Base-by-base conservation (phyloP, 1,284 basidiomycete species). In the Tilletia indica region DNA sequence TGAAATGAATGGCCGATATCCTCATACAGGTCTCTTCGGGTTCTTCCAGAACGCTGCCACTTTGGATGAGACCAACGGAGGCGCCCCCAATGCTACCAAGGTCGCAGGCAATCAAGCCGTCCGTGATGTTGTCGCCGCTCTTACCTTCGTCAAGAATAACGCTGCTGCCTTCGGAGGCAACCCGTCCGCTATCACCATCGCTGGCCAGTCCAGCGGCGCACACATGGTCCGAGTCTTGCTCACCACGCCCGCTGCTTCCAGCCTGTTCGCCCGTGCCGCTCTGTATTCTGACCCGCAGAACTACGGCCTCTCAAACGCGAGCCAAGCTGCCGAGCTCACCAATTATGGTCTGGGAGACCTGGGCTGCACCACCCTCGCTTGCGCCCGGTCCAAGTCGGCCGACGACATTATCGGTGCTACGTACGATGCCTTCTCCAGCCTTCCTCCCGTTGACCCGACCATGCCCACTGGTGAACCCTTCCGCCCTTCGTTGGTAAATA, bases 161-260 rank as follows among this genome's bases (percentile, higher is more conserved):
- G 83, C 86, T 38, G 67, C 70, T 1, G 87, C 88, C 38, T 91
- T 94, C 76, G 92, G 92, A 8, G 93, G 92, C 8, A 84, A 87
- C 72, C 68, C 76, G 1, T 64, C 87, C 3, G 88, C 88, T 76
- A 88, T 97, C 77, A 94, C 93, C 0, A 77, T 97, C 25, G 92
- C 92, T 31, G 94, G 94, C 4, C 93, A 97, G 84, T 93, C 92
- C 80, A 89, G 89, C 42, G 94, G 94, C 51, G 94, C 91, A 0
- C 89, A 87, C 72, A 88, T 95, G 87, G 88, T 96, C 76, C 88
- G 93, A 71, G 84, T 86, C 71, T 79, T 85, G 71, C 84, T 85
- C 31, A 74, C 78, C 8, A 73, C 77, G 3, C 78, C 82, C 8
- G 68, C 74, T 1, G 82, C 82, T 2, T 45, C 72, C 2, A 68